Evolutionary conservation across 2,329 filamentous ascomycete genomes (phyloP), one percentile per base, ranked within the genome.

Genomic region (Stemphylium lycopersici): DNA sequence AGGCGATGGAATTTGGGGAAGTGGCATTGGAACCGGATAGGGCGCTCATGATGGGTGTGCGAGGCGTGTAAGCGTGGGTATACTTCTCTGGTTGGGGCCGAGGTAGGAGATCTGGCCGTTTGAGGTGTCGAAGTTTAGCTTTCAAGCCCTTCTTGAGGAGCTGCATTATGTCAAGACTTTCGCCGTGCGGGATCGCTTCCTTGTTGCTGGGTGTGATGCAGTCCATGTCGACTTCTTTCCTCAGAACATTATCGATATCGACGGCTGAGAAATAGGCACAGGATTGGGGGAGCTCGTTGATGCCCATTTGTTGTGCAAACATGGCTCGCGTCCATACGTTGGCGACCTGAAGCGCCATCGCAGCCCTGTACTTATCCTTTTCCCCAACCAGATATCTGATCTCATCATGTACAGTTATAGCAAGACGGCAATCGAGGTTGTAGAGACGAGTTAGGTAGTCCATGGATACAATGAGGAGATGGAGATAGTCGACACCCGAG

Each of bases 181-280:
- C 93, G 32, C 96, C 95, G 1, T 87, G 89, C 0, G 90, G 83
- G 37, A 99, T 98, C 26, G 88, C 82, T 0, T 83, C 82, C 0
- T 84, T 83, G 74, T 99, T 90, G 38, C 90, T 95, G 0, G 95
- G 95, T 0, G 95, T 99, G 38, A 98, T 78, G 72, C 95, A 99
- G 69, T 96, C 90, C 91, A 99, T 96, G 73, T 99, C 90, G 3
- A 99, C 96, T 76, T 99, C 95, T 73, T 99, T 99, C 46, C 95
- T 86, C n/a, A 99, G 81, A 3, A 99, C 93, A 66, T 91, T 88
- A 70, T 99, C 95, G 62, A 99, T 90, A 70, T 99, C 95, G 5
- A 99, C 87, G 3, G 95, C 93, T 1, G 90, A 96, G 77, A 99
- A 99, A 76, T 92, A 99, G 7, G 95, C 95, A 68, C 93, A 97